Base-by-base conservation (phyloP, 306 rosid genomes). In the Trifolium pratense region DNA sequence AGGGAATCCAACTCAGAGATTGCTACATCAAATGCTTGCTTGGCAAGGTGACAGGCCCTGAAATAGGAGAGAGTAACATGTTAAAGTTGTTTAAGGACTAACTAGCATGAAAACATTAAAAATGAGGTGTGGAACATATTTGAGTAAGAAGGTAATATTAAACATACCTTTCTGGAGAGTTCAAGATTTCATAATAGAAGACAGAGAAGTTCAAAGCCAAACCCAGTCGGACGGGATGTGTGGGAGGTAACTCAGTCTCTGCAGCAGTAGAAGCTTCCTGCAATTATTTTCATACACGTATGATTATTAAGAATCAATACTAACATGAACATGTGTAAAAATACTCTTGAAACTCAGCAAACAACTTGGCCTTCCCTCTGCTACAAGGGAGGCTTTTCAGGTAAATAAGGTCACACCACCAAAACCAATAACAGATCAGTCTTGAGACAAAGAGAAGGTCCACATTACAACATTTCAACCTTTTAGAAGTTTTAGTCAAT, bases 141-240 rank as follows among this genome's bases (percentile, higher is more conserved):
- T 14, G 2, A 42, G 23, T 51, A 42, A 62, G 34, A 60, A 23
- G n/a, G 51, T 21, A 34, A 71, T 9, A 37, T 20, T 46, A 34
- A 17, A 48, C 68, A 68, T 83, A 86, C 92, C 96, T 84, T 80
- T 90, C 96, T 42, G 92, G 80, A 64, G 90, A 90, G 77, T 87
- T 87, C 70, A 86, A 82, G 75, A 90, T 90, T 68, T 90, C 96
- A 67, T 86, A 90, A 83, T 87, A 86, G 52, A 90, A 90, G 67
- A 90, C 96, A 25, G 96, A 90, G 71, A 80, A 87, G 82, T 90
- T 87, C 79, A 87, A 76, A 48, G 92, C 91, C 78, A 90, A 69
- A 43, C 91, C 92, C 81, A 87, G 73, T 73, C 96, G 82, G 52
- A 86, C 82, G 26, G 90, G 89, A 77, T 87, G 89, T 3, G 92